Evolutionary conservation across 768 basidiomycete genomes (phyloP), one percentile per base, ranked within the genome.

Genomic region (Lactarius indigo): DNA sequence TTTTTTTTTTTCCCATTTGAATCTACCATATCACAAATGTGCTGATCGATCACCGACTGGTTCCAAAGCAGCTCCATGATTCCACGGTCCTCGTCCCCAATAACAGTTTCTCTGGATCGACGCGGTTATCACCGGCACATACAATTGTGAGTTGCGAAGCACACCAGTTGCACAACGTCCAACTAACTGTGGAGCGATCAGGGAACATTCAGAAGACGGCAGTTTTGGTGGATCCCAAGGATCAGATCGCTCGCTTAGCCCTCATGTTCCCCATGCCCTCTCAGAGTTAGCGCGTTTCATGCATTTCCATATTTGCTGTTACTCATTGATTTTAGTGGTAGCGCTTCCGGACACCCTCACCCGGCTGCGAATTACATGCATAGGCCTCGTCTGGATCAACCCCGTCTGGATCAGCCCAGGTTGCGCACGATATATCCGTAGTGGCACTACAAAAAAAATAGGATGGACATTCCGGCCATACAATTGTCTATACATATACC

Each of bases 381-480:
- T 23, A 26, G 54, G 55, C 50, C 64, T 15, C 42, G 7, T 39
- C 13, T 9, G 1, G 65, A 65, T 15, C 18, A 57, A 6, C 42
- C 59, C 18, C 41, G 6, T 47, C 12, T 13, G 2, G 65, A 61
- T 20, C 17, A 57, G 10, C 42, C 59, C 52, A 69, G 28, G 41
- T 30, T 71, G 57, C 66, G 63, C 30, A 70, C 63, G 67, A 64
- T 68, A 59, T 66, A 68, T 37, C 61, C 66, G 20, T 60, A 68
- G 35, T 3, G 7, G 35, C 52, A 54, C 50, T 9, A n/a, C 37
- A 37, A 30, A n/a, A 58, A 50, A 57, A 35, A 26, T 37, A 39
- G n/a, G 18, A 30, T 33, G 28, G 39, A 33, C 33, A 23, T 18
- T 60, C 33, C 64, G 23, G 8, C 33, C 42, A 35, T 18, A 35